These are phyloP conservation scores for Solanum bukasovii DNA, from an alignment of 257 asterid genomes.

Conservation along the genomic window DNA sequence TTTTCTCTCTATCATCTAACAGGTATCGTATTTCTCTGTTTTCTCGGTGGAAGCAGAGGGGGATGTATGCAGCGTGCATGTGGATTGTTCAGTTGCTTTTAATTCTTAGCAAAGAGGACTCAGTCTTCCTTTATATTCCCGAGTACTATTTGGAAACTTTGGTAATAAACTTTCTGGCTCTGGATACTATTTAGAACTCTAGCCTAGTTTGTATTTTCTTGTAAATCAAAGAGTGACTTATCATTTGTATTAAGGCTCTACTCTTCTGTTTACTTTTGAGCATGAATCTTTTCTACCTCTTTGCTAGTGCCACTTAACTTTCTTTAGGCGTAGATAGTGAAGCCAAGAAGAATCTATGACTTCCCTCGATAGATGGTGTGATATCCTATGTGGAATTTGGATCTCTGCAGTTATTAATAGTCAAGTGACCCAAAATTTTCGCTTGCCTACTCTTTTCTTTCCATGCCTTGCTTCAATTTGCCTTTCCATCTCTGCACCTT, in stretches of 20 bases:
- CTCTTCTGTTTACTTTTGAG: neutral
- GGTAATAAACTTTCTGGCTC: conserved; percentile 36
- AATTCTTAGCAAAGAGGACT: conserved; percentile 73
- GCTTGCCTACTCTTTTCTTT: neutral
- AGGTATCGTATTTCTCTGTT: conserved; percentile 85
- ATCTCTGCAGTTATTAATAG: neutral
- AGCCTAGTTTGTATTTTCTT: neutral
- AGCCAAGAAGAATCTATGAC: neutral
- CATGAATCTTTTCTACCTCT: neutral
- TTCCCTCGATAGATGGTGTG: neutral
- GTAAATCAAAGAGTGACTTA: neutral
- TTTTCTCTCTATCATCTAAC: conserved; percentile 10
- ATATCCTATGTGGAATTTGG: neutral
- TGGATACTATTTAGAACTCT: neutral
- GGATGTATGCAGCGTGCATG: conserved; percentile 87
- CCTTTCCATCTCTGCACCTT: neutral
- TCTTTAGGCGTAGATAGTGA: neutral
- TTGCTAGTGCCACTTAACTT: neutral
- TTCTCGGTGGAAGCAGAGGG: conserved; percentile 95
- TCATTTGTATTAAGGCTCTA: neutral
- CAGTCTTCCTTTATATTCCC: conserved; percentile 63
- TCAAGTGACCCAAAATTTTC: neutral
- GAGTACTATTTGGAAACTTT: conserved; percentile 89
- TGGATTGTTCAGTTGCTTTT: conserved; percentile 90
- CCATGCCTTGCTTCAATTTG: neutral